Base-by-base conservation (phyloP, 208 protist genomes). In the Leishmania gerbilli region DNA sequence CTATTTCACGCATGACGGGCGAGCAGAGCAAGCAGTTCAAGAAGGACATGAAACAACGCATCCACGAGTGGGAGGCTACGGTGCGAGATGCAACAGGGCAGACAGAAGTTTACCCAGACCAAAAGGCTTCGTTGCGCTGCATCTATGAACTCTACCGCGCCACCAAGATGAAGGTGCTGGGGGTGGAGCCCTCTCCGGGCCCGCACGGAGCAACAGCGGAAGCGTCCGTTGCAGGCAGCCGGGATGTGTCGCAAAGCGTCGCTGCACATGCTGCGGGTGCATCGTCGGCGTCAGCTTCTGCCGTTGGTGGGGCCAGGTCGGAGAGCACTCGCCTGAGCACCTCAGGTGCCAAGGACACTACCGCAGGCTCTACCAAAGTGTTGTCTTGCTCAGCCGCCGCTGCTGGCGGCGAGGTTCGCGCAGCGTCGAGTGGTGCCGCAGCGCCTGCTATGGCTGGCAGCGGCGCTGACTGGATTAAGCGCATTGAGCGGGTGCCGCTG, bases 101-200 rank as follows among this genome's bases (percentile, higher is more conserved):
- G 75, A 80, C 81, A 31, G 89, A 94, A 34, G 91, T 95, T 42
- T 87, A 81, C 55, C 79, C 89, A 34, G 89, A 95, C 69, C 87
- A 97, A 45, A 97, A 97, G 83, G 87, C 87, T 0, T 82, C 84
- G 47, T 78, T 97, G 79, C 92, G 90, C 40, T 88, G 88, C 80
- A 93, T 97, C 72, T 97, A 97, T 79, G 94, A 97, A 77, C 88
- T 97, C 3, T 97, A 97, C 87, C 94, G 94, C 79, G 81, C 77
- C 49, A 87, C 74, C 65, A 97, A 96, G 80, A 92, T 86, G 77
- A 91, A 89, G 45, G 84, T 94, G 37, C 64, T 87, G 31, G 83
- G 83, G 11, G 68, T 77, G 34, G 91, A 94, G 77, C 83, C 89
- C 45, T 56, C 72, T 24, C 67, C 67, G 11, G 71, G 65, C 13